These are phyloP conservation scores for Thalassiosira livingstoniorum DNA, from an alignment of 352 stramenopile species.

Conservation along the genomic window DNA sequence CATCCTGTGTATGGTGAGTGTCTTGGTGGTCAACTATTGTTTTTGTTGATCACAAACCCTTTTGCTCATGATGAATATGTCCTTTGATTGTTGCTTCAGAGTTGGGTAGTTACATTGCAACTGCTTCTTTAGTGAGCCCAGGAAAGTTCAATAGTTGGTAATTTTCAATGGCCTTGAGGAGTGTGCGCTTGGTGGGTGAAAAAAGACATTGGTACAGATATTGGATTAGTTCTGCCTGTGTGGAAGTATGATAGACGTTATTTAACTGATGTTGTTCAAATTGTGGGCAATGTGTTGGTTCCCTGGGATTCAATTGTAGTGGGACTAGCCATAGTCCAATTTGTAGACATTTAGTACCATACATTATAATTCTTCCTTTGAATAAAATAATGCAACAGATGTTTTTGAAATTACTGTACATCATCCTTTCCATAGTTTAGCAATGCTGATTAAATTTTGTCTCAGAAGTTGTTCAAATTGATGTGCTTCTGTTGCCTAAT, in stretches of 20 bases:
- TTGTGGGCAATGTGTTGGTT: background rate
- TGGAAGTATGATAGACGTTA: background rate
- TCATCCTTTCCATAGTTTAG: background rate
- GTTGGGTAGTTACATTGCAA: background rate
- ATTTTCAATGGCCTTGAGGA: conserved; percentile 3
- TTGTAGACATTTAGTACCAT: background rate
- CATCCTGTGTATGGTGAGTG: background rate
- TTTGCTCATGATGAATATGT: background rate
- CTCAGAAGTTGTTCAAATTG: background rate
- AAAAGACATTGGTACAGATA: conserved; percentile 3
- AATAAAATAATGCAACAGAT: background rate
- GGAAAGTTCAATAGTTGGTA: background rate
- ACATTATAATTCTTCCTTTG: conserved; percentile 9
- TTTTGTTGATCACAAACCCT: background rate
- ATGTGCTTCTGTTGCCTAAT: background rate
- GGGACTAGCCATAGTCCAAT: background rate
- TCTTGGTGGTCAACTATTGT: background rate
- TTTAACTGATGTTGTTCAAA: background rate
- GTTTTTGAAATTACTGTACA: background rate
- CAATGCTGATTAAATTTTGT: background rate
- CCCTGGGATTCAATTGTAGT: background rate
- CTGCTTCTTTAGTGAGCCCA: background rate
- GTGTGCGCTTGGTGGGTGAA: background rate
- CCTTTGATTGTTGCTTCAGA: conserved; percentile 19
- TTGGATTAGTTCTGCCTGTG: background rate